These are phyloP conservation scores for Rhodotorula kratochvilovae DNA, from an alignment of 768 basidiomycete species.

Conservation along the genomic window DNA sequence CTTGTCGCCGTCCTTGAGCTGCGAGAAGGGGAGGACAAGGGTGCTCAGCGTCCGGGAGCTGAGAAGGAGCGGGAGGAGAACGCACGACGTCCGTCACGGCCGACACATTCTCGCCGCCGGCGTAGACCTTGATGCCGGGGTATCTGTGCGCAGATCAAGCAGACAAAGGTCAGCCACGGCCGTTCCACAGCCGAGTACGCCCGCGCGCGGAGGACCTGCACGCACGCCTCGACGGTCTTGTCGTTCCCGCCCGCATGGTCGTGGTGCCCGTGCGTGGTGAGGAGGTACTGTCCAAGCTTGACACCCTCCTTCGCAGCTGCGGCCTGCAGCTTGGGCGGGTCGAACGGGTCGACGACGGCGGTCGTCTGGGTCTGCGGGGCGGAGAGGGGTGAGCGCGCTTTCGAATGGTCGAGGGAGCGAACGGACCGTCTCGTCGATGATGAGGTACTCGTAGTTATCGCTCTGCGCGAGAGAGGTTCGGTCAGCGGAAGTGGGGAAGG, in stretches of 20 bases:
- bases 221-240: conserved; percentile 50
- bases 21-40: not conserved
- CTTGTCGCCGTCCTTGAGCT: conserved; percentile 70
- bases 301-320: conserved; percentile 62
- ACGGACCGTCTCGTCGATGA: conserved; percentile 20
- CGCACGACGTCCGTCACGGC: conserved; percentile 56
- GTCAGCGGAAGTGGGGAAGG: not conserved
- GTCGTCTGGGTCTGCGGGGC: conserved; percentile 57
- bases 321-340: conserved; percentile 59
- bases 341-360: conserved; percentile 74
- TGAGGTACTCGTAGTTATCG: conserved; percentile 38
- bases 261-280: conserved; percentile 88
- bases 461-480: not conserved
- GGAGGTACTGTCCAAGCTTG: conserved; percentile 57
- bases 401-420: not conserved
- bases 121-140: conserved; percentile 65
- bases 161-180: too few species aligned
- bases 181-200: not conserved
- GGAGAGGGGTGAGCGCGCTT: too few species aligned
- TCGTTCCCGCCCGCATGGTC: conserved; percentile 66
- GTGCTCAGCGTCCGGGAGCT: not conserved
- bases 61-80: not conserved
- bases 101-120: conserved; percentile 67
- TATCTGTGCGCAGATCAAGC: conserved; percentile 41
- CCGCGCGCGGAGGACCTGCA: too few species aligned